phyloP scores from a whole-genome alignment of 768 basidiomycete genomes.

The Lactifluus echinatus region DNA sequence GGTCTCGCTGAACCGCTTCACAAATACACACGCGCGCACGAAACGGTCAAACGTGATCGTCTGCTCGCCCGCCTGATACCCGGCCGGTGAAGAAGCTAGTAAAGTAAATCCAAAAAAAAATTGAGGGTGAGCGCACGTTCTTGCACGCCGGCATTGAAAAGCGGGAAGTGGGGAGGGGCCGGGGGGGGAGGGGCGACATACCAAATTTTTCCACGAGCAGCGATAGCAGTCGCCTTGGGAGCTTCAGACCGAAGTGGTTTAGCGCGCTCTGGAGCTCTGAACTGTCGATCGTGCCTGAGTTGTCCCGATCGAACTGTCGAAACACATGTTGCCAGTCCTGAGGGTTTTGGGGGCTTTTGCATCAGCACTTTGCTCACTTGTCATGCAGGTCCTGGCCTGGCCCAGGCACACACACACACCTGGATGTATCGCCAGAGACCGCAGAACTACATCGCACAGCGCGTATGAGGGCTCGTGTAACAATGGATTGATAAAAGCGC shows the following conservation, averaged over 20 bases:
- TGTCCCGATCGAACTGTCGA: conserved; percentile 72
- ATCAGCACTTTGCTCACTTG: background rate
- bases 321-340: conserved; percentile 82
- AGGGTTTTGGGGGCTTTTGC: background rate
- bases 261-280: conserved; percentile 62
- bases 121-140: conserved; percentile 37
- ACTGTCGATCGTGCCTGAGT: conserved; percentile 69
- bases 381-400: too few relatives aligned
- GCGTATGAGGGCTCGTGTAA: background rate
- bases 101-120: too few relatives aligned
- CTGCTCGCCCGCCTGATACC: conserved; percentile 26
- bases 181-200: too few relatives aligned
- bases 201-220: conserved; percentile 74
- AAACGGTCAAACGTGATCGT: conserved; percentile 84
- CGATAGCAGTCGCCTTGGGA: conserved; percentile 53
- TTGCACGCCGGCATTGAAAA: too few relatives aligned
- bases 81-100: conserved; percentile 25
- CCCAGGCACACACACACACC: too few relatives aligned
- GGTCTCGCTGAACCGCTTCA: conserved; percentile 68
- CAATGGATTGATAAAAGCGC: conserved; percentile 7
- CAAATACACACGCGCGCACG: conserved; percentile 74
- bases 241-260: conserved; percentile 65
- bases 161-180: too few relatives aligned
- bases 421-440: conserved; percentile 83
- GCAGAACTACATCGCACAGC: too few relatives aligned